These are phyloP conservation scores for Boechera stricta DNA, from an alignment of 345 rosid genomes.

Conservation along the genomic window DNA sequence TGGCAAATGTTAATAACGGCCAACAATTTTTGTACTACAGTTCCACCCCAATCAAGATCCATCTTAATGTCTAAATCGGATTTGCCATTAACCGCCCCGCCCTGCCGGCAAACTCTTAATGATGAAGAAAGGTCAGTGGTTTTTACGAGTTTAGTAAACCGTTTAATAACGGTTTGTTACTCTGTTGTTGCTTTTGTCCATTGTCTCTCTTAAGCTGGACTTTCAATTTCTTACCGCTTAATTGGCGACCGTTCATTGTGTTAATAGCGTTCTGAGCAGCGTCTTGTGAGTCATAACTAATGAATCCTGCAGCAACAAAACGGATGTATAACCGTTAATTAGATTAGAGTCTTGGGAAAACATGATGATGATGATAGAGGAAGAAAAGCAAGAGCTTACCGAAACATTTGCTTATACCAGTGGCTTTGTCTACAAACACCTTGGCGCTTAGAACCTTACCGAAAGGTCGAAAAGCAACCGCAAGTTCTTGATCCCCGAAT, in stretches of 20 bases:
- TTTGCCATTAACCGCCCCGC: constrained; percentile 37
- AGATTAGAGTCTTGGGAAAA: background rate
- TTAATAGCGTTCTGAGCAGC: constrained; percentile 87
- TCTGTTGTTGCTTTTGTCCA: constrained; percentile 48
- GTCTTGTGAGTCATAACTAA: constrained; percentile 81
- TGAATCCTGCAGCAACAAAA: constrained; percentile 70
- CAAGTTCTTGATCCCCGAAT: constrained; percentile 88
- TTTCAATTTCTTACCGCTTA: constrained; percentile 97
- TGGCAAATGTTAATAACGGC: constrained; percentile 19
- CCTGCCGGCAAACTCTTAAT: constrained; percentile 12
- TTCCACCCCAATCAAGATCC: constrained; percentile 4
- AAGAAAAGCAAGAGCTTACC: constrained; percentile 56
- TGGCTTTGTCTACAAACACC: constrained; percentile 89
- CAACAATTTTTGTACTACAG: background rate
- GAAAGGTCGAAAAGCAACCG: constrained; percentile 72
- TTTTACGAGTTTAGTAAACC: constrained; percentile 30
- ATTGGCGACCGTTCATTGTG: constrained; percentile 83
- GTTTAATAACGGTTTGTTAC: constrained; percentile 31
- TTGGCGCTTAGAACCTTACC: constrained; percentile 93
- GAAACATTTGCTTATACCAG: constrained; percentile 95
- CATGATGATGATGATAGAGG: background rate
- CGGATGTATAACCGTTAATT: background rate
- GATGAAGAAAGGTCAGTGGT: constrained; percentile 24
- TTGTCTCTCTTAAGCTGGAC: constrained; percentile 98
- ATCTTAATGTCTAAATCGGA: constrained; percentile 34